These are phyloP conservation scores for Phlebiopsis flavidoalba DNA, from an alignment of 768 basidiomycete genomes.

Conservation along the genomic window DNA sequence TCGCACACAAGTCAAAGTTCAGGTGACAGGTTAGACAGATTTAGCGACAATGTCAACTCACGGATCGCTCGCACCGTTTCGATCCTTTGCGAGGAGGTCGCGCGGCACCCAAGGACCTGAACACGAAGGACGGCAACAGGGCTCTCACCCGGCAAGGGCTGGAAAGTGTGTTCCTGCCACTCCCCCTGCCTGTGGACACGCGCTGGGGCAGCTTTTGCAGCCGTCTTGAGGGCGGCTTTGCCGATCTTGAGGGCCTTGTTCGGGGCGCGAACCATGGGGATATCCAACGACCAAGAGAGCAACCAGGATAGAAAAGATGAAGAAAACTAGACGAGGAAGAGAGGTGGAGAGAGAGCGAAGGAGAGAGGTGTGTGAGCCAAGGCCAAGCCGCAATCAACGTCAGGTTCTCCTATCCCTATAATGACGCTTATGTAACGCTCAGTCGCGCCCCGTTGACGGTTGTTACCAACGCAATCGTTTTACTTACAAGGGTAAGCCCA, in stretches of 20 bases:
- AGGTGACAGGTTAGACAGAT: slow-evolving; percentile 3
- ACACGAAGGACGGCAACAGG: slow-evolving; percentile 65
- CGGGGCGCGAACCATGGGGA: slow-evolving; percentile 27
- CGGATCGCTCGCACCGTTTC: slow-evolving; percentile 73
- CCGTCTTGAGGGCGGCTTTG: slow-evolving; percentile 50
- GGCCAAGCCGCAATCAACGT: slow-evolving; percentile 1
- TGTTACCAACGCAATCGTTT: too few relatives aligned
- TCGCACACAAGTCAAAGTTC: neutral
- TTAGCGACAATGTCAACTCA: slow-evolving; percentile 33
- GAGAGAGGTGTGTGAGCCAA: neutral
- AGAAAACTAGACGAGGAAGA: too few relatives aligned
- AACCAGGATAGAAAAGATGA: neutral
- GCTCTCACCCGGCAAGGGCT: slow-evolving; percentile 53
- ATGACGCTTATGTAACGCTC: neutral
- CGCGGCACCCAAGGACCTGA: slow-evolving; percentile 60
- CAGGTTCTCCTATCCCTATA: neutral
- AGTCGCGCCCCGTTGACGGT: too few relatives aligned
- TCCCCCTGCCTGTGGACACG: slow-evolving; percentile 36
- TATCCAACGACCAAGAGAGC: neutral
- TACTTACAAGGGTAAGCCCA: too few relatives aligned
- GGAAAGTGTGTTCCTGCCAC: slow-evolving; percentile 30
- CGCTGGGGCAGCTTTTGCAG: slow-evolving; percentile 44
- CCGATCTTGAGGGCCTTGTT: slow-evolving; percentile 46
- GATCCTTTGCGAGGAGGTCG: slow-evolving; percentile 58
- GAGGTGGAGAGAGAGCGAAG: neutral